Evolutionary conservation across 2,329 filamentous ascomycete genomes (phyloP).

Genomic region (Pochonia chlamydosporia): DNA sequence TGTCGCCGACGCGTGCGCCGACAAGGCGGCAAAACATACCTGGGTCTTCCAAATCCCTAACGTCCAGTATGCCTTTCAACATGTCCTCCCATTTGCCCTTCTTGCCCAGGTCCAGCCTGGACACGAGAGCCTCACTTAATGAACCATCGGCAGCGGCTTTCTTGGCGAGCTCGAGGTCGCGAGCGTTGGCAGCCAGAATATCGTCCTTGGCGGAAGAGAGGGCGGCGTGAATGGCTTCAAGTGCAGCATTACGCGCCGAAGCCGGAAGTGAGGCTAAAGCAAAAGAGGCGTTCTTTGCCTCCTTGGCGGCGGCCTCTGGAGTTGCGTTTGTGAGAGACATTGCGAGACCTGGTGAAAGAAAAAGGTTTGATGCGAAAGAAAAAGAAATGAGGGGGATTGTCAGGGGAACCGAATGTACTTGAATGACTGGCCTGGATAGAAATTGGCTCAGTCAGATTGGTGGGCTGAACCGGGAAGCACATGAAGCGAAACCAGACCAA

Average conservation of each 20-base stretch:
- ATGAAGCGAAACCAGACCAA: no score
- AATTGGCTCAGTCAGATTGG: neutral
- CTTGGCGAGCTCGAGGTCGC: slow-evolving; percentile 70
- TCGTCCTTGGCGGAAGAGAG: slow-evolving; percentile 62
- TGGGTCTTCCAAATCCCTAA: slow-evolving; percentile 77
- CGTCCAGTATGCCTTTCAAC: slow-evolving; percentile 90
- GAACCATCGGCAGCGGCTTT: slow-evolving; percentile 68
- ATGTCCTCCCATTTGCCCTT: slow-evolving; percentile 96
- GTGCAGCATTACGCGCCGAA: slow-evolving; percentile 72
- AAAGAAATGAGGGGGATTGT: neutral
- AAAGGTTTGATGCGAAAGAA: neutral
- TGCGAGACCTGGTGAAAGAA: slow-evolving; percentile 8
- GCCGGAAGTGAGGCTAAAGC: slow-evolving; percentile 74
- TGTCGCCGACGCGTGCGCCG: no score
- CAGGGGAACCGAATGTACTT: neutral
- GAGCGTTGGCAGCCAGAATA: slow-evolving; percentile 82
- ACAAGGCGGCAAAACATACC: slow-evolving; percentile 54
- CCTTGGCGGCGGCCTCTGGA: slow-evolving; percentile 68
- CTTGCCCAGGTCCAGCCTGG: slow-evolving; percentile 78
- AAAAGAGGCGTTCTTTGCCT: slow-evolving; percentile 77
- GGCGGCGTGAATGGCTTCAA: slow-evolving; percentile 77
- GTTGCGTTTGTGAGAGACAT: slow-evolving; percentile 92
- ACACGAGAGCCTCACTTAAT: slow-evolving; percentile 76
- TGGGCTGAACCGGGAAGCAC: neutral
- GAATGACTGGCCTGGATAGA: neutral